Base-by-base conservation (phyloP, 495 filamentous ascomycete genomes). In the Penicillium dipodomyicola region DNA sequence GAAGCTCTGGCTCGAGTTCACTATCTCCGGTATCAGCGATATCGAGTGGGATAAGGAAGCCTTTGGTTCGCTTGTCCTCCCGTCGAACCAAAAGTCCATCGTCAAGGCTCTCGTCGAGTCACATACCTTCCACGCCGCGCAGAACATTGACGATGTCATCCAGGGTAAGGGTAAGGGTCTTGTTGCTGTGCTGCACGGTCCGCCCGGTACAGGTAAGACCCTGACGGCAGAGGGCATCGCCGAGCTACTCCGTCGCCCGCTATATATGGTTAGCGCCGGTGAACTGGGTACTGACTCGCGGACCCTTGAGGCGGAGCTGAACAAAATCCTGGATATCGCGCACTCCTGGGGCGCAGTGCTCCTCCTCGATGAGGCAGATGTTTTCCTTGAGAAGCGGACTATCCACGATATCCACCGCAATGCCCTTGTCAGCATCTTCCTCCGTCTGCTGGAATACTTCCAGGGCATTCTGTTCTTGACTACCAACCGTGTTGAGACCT, bases 1-100 rank as follows among this genome's bases (percentile, higher is more conserved):
- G 69, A 96, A 96, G 75, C 74, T 91, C 2, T 97, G 92, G 92
- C 82, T 96, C 1, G 90, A 96, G 71, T 95, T 96, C 63, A 87
- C 85, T 20, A 85, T 97, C 45, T 90, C 87, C 0, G 87, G 88
- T 12, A 82, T 97, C 65, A 85, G 84, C 56, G 88, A 92, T 22
- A 93, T 92, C 60, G 76, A 83, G 33, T 95, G 88, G 88, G 89
- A 94, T 64, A 84, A 87, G 42, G 79, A 82, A n/a, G 90, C 91
- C 5, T 94, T 91, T 64, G 82, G 87, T 54, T 87, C 84, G 4
- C 80, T 96, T 17, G 88, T 94, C 3, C 77, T 96, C 10, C 84
- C 88, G 2, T 73, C 80, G 14, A 86, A 87, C 54, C 88, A 89
- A 50, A 94, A 95, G 60, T 81, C 83, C 15, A 90, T 94, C 50